Conservation (phyloP, 2,329 filamentous ascomycete genomes). For the Verticillium nubilum region DNA sequence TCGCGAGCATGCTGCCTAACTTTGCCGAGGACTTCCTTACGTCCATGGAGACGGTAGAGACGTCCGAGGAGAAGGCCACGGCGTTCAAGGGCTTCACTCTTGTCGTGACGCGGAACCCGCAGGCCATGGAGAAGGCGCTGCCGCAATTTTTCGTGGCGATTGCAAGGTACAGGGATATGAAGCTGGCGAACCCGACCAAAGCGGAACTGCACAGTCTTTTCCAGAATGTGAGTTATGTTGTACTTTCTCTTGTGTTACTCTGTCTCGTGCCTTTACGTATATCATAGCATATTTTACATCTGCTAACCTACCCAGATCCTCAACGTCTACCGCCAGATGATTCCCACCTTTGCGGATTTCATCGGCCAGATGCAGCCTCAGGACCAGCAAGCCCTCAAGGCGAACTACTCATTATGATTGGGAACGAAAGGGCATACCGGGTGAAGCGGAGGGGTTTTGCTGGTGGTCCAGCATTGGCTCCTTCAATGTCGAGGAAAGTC, state of each 20-base stretch:
- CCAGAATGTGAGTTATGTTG: slow-evolving; percentile 64
- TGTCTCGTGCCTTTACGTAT: background rate
- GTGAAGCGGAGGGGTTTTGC: slow-evolving; percentile 14
- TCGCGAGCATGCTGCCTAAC: slow-evolving; percentile 72
- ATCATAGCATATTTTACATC: slow-evolving; percentile 2
- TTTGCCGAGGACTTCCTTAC: slow-evolving; percentile 80
- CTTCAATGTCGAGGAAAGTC: background rate
- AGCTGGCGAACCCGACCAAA: slow-evolving; percentile 54
- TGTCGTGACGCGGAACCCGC: slow-evolving; percentile 79
- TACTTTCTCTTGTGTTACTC: too few species aligned
- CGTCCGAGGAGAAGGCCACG: slow-evolving; percentile 90
- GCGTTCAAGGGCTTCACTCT: slow-evolving; percentile 88
- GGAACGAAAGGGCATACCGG: slow-evolving; percentile 12
- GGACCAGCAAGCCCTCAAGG: slow-evolving; percentile 43
- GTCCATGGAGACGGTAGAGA: slow-evolving; percentile 77
- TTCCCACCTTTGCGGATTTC: slow-evolving; percentile 54
- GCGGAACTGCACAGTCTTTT: slow-evolving; percentile 67
- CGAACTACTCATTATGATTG: slow-evolving; percentile 38
- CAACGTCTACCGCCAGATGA: slow-evolving; percentile 51
- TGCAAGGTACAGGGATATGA: slow-evolving; percentile 66
- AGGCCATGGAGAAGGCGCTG: slow-evolving; percentile 84
- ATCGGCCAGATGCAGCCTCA: slow-evolving; percentile 41
- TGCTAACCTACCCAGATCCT: slow-evolving; percentile 34
- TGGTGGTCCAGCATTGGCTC: background rate
- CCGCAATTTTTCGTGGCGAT: slow-evolving; percentile 79